Percentiles rank a stretch among this genome's conserved stretches.
Conservation (phyloP, 2,329 filamentous ascomycete species). For the Aspergillus sp. region DNA sequence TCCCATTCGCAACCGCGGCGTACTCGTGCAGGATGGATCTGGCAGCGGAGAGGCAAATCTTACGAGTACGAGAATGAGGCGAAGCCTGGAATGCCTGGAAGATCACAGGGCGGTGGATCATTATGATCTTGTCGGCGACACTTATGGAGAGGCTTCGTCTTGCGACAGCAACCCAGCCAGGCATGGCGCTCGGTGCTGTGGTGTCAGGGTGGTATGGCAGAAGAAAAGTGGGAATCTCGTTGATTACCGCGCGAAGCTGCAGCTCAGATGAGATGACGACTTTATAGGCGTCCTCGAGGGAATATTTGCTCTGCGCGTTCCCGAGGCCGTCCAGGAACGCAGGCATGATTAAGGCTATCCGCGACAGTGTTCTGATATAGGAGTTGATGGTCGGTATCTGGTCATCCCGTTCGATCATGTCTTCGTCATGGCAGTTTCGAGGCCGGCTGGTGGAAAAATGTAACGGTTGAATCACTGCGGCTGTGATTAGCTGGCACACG, state of each 20-base stretch:
- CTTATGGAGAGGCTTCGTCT: slow-evolving; percentile 44
- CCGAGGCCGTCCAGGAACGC: slow-evolving; percentile 40
- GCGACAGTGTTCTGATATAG: slow-evolving; percentile 34
- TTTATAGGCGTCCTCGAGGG: slow-evolving; percentile 42
- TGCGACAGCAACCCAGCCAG: slow-evolving; percentile 43
- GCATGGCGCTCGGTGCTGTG: slow-evolving; percentile 33
- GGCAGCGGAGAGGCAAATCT: slow-evolving; percentile 44
- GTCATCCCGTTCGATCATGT: slow-evolving; percentile 28
- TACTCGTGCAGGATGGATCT: slow-evolving; percentile 44
- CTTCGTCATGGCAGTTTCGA: slow-evolving; percentile 42
- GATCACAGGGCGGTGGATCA: slow-evolving; percentile 47
- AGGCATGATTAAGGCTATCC: slow-evolving; percentile 42
- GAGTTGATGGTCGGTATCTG: slow-evolving; percentile 30
- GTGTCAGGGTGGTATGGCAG: slow-evolving; percentile 33
- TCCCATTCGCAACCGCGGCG: slow-evolving; percentile 30
- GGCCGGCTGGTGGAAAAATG: slow-evolving; percentile 41
- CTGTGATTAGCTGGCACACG: too few species aligned
- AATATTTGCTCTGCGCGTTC: slow-evolving; percentile 37
- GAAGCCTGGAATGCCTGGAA: slow-evolving; percentile 40
- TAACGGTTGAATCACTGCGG: slow-evolving; percentile 42
- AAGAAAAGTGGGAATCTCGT: slow-evolving; percentile 35
- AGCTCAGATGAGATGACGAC: slow-evolving; percentile 42
- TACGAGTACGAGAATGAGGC: slow-evolving; percentile 39
- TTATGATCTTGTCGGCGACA: slow-evolving; percentile 48
- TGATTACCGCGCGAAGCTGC: slow-evolving; percentile 40